Base-by-base conservation (phyloP, 2,329 filamentous ascomycete species). In the Whalleya microplaca region DNA sequence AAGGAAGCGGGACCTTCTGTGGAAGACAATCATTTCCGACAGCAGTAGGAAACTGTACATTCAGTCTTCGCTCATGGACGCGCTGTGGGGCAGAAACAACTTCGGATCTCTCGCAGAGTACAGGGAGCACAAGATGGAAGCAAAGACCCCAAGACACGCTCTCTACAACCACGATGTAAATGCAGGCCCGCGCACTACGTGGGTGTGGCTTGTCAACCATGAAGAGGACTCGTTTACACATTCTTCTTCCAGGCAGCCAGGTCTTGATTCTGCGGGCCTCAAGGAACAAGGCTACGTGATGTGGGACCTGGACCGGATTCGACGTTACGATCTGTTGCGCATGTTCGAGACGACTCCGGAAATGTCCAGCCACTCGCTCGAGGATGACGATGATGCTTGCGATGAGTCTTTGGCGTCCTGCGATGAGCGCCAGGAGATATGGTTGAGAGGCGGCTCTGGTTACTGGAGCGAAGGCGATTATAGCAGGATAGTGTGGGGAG, bases 391-490 rank as follows among this genome's bases (percentile, higher is more conserved):
- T 4, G 9, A 27, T 4, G 23, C 23, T 27, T 27, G 4, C 9
- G 41, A 54, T 18, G 54, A 54, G 48, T 56, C 52, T 53, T 10
- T 6, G 20, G 49, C 53, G 42, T 61, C 53, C 18, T 61, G 56
- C 29, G n/a, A 46, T 37, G 44, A 58, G 45, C 52, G 55, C 21
- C 58, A 55, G 21, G 46, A 46, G 45, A 56, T 61, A 50, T 58
- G 46, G 45, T 46, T 46, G 27, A 52, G 47, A 29, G 58, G 58
- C 29, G 58, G 58, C 21, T 51, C 29, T 29, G 58, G 52, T 18
- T 56, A 58, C 55, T 58, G 55, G 55, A 56, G 47, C 42, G 53
- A 54, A 51, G 53, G 51, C 45, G 55, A 56, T 46, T 48, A 56
- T 51, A 53, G 54, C 51, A 51, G 48, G 48, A 51, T 55, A 51